Evolutionary conservation across 1,284 basidiomycete species (phyloP).

Genomic region (Heterobasidion irregulare): DNA sequence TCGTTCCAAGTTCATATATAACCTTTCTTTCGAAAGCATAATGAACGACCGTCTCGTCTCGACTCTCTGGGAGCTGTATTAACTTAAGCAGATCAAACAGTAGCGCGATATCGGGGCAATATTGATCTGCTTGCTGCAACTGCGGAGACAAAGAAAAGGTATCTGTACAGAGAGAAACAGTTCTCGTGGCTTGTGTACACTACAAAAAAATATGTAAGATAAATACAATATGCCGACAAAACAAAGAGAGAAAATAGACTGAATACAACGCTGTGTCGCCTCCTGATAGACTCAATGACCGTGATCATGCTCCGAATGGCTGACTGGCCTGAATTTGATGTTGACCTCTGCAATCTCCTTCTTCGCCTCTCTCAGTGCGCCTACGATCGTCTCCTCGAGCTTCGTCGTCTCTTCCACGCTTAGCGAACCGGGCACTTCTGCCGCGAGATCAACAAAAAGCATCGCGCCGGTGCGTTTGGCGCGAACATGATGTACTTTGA

Average conservation of each 20-base stretch:
- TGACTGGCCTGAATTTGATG: slow-evolving; percentile 56
- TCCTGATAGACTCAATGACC: not conserved
- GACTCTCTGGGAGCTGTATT: too few relatives aligned
- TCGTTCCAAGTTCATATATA: not conserved
- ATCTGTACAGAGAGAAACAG: not conserved
- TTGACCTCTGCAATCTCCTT: slow-evolving; percentile 77
- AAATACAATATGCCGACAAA: not conserved
- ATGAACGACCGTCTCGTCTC: too few relatives aligned
- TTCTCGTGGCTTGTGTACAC: too few relatives aligned
- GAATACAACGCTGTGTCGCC: too few relatives aligned
- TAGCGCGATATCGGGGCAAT: too few relatives aligned
- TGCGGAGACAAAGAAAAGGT: not conserved
- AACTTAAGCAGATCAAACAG: too few relatives aligned
- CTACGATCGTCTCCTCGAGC: slow-evolving; percentile 57
- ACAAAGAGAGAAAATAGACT: not conserved
- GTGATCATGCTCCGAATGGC: not conserved
- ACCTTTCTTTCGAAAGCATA: not conserved
- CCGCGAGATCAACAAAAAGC: slow-evolving; percentile 69
- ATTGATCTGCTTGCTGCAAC: not conserved
- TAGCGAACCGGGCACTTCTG: slow-evolving; percentile 54
- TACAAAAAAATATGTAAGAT: not conserved
- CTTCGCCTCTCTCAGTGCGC: slow-evolving; percentile 50
- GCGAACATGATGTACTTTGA: slow-evolving; percentile 59
- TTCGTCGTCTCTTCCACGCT: slow-evolving; percentile 49
- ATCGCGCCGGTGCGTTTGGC: slow-evolving; percentile 73